Conservation (phyloP, 1,284 basidiomycete species). For the Ustilago tritici region DNA sequence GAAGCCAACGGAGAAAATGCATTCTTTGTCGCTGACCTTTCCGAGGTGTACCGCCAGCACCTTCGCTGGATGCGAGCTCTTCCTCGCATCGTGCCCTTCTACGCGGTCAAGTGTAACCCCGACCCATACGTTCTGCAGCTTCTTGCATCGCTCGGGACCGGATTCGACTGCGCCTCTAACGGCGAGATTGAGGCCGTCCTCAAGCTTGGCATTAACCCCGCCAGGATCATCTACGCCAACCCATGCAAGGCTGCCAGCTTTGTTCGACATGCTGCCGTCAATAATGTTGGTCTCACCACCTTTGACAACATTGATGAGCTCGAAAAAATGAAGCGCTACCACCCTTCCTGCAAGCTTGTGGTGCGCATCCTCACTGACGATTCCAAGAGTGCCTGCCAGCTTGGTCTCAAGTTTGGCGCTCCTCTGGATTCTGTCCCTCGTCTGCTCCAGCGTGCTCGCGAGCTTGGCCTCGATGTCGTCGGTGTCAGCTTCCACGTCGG, state of each 20-base stretch:
- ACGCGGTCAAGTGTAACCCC: conserved; percentile 93
- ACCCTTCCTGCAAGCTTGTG: conserved; percentile 87
- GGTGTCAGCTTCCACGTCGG: conserved; percentile 99
- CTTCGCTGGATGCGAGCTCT: conserved; percentile 84
- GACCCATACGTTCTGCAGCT: conserved; percentile 92
- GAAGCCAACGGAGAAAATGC: conserved; percentile 85
- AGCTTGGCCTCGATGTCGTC: conserved; percentile 85
- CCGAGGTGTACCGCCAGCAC: conserved; percentile 87
- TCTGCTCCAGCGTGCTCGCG: conserved; percentile 82
- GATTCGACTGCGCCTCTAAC: conserved; percentile 98
- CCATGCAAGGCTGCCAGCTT: conserved; percentile 97
- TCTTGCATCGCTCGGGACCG: conserved; percentile 86
- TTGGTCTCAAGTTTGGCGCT: conserved; percentile 98
- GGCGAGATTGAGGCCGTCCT: conserved; percentile 90
- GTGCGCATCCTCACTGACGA: conserved; percentile 97
- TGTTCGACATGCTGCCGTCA: conserved; percentile 83
- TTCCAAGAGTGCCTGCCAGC: conserved; percentile 89
- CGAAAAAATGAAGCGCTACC: conserved; percentile 88
- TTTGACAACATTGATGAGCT: conserved; percentile 99
- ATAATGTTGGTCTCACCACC: conserved; percentile 91
- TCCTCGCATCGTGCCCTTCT: conserved; percentile 86
- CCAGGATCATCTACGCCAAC: conserved; percentile 95
- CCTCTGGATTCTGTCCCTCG: conserved; percentile 83
- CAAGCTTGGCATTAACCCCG: conserved; percentile 74
- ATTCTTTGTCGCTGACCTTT: conserved; percentile 95